Evolutionary conservation across 495 filamentous ascomycete genomes (phyloP), one percentile per base, ranked within the genome.

Genomic region (Penicillium fimorum): DNA sequence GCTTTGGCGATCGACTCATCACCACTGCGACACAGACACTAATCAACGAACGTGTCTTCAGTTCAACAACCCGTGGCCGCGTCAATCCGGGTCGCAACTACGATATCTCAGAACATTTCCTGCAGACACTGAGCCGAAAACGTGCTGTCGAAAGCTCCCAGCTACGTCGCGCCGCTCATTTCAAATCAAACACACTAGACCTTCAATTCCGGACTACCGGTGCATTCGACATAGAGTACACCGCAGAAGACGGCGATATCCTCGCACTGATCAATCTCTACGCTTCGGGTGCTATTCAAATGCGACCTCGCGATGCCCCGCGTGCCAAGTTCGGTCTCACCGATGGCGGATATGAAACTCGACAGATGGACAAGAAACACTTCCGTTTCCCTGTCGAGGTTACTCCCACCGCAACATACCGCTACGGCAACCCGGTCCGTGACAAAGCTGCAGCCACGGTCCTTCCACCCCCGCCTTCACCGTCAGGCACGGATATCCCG

Each of bases 221-320:
- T 2, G 25, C 51, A 1, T 56, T 57, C 35, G 65, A 72, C 11
- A 41, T 76, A 8, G 52, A 59, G 17, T 75, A 77, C 50, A 54
- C 63, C 35, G 74, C 70, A 24, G 68, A 73, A 37, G 86, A 94
- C 61, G 88, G 88, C 18, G 80, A 85, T 33, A 82, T 88, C 38
- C 78, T 95, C 62, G 87, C 82, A 6, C 56, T 90, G 43, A 76
- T 85, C 22, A 89, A 92, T 63, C 77, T 96, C 24, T 72, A 86
- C 35, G 84, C 86, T 0, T 54, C 77, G 25, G 79, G 83, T 0
- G 76, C 80, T 17, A 67, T 95, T 33, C 75, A 66, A n/a, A 50
- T 89, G 9, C 63, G 76, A 5, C 77, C 84, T 0, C 67, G 75
- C 4, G 78, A 87, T 51, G 76, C 84, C 3, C 87, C 87, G 0